Evolutionary conservation across 139 green algal genomes (phyloP), one percentile per base, ranked within the genome.

Genomic region (Medakamo hakoo): DNA sequence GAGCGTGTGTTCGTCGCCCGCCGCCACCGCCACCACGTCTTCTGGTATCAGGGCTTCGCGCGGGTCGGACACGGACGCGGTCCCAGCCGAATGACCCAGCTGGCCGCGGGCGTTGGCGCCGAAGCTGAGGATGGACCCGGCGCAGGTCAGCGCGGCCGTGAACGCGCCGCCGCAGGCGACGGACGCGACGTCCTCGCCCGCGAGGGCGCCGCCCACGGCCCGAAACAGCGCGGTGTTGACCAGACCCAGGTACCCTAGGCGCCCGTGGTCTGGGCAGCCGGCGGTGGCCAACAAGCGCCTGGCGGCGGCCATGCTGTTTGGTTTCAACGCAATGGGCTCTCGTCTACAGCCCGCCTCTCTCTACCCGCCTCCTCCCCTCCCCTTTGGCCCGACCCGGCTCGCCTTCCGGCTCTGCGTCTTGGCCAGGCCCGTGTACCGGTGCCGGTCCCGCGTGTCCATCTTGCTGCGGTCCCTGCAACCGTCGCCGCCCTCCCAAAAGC

Each of bases 1-100:
- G 20, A 80, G 49, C 14, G 71, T 77, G 60, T 80, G 73, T 24
- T 56, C 67, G 55, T 78, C 52, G 21, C 73, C 73, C 14, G 69
- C 69, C 16, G 66, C 58, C 27, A 77, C 20, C 2, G 49, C 62
- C 27, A 71, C 48, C 2, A 29, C 26, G 16, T 9, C 40, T 16
- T 52, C 40, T 52, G 40, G 40, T 16, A 52, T 9, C 40, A 52
- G 16, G 9, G 73, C 71, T 27, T 73, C 66, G 27, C 49, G 24
- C 14, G 67, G 67, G 16, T 28, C 26, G 64, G n/a, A 25, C 55
- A 31, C 57, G 57, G 28, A 62, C 26, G 23, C 64, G 31, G 1
- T 16, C 1, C 30, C 30, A 57, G 21, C 28, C 64, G 18, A 63
- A 22, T 3, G 23, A 23, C 24, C 25, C 26, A 4, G 30, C 24